These are phyloP conservation scores for Bodo saltans DNA, from an alignment of 78 protist species.

Conservation along the genomic window DNA sequence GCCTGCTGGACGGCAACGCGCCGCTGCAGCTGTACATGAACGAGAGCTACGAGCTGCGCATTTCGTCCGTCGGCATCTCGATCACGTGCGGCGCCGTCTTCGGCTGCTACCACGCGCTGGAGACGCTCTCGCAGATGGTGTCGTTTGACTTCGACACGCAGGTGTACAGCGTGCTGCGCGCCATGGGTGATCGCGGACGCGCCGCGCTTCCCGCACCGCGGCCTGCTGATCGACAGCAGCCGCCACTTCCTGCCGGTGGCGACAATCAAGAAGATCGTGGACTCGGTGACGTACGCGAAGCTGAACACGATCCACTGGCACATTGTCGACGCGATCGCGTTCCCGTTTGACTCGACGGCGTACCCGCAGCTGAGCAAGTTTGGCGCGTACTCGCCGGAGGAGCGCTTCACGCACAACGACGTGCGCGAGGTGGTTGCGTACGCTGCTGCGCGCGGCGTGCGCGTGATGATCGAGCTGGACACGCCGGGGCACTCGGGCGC, in stretches of 20 bases:
- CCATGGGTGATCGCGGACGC: constrained; percentile 44
- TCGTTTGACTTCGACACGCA: constrained; percentile 20
- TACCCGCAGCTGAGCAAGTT: constrained; percentile 48
- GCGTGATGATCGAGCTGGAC: constrained; percentile 81
- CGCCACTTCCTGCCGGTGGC: constrained; percentile 73
- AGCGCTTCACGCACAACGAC: constrained; percentile 59
- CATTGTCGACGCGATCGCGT: constrained; percentile 73
- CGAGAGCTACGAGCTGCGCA: constrained; percentile 39
- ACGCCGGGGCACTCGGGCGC: constrained; percentile 87
- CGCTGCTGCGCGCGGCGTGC: constrained; percentile 72
- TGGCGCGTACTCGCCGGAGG: constrained; percentile 59
- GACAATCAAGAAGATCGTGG: constrained; percentile 53
- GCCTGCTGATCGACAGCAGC: constrained; percentile 81
- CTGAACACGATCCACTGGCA: constrained; percentile 91
- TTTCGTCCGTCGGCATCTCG: not conserved
- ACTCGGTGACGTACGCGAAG: constrained; percentile 60
- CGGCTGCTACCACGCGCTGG: constrained; percentile 78
- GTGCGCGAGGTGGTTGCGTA: constrained; percentile 62
- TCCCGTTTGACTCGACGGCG: constrained; percentile 60
- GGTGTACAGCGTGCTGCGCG: not conserved
- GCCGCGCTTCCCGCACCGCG: constrained; percentile 82
- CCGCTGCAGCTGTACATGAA: constrained; percentile 39
- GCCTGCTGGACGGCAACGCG: not conserved
- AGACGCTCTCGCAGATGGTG: constrained; percentile 82
- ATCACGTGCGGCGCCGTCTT: constrained; percentile 51